Evolutionary conservation across 176 grass and related monocot genomes (phyloP).

Genomic region (Pontederia crassipes): DNA sequence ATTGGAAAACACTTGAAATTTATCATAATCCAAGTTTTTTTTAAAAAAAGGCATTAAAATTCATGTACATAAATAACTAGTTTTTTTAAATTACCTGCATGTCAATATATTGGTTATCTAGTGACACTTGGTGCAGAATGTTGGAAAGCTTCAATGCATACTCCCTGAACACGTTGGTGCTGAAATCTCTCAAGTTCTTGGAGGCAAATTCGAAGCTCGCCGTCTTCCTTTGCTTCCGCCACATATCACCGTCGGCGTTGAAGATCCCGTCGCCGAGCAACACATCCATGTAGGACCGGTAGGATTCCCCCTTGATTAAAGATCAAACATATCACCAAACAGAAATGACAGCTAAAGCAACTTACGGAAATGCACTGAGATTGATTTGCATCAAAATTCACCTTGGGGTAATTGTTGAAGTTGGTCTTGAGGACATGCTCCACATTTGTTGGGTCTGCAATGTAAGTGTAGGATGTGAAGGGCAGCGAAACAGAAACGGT

Average conservation of each 20-base stretch:
- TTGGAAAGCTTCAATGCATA: conserved; percentile 73
- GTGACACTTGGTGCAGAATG: conserved; percentile 52
- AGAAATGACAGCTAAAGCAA: neutral
- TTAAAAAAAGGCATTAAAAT: neutral
- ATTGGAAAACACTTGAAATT: too few relatives aligned
- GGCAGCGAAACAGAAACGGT: conserved; percentile 78
- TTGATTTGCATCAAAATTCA: conserved; percentile 8
- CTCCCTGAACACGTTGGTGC: conserved; percentile 74
- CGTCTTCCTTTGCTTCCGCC: conserved; percentile 89
- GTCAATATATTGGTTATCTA: conserved; percentile 33
- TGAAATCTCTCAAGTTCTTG: conserved; percentile 84
- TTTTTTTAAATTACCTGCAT: conserved; percentile 42
- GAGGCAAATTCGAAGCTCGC: conserved; percentile 93
- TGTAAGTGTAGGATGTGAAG: conserved; percentile 88
- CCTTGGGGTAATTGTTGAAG: conserved; percentile 95
- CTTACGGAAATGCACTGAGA: neutral
- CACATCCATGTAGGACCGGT: conserved; percentile 82
- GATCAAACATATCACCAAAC: neutral
- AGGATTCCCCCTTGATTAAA: conserved; percentile 43
- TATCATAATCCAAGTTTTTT: too few relatives aligned
- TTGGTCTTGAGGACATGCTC: conserved; percentile 93
- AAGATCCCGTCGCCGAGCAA: conserved; percentile 90
- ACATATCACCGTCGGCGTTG: conserved; percentile 81
- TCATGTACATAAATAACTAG: neutral
- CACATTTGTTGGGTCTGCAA: conserved; percentile 69